Evolutionary conservation across 2,329 filamentous ascomycete species (phyloP), one percentile per base, ranked within the genome.

Genomic region (Orbilia blumenaviensis): DNA sequence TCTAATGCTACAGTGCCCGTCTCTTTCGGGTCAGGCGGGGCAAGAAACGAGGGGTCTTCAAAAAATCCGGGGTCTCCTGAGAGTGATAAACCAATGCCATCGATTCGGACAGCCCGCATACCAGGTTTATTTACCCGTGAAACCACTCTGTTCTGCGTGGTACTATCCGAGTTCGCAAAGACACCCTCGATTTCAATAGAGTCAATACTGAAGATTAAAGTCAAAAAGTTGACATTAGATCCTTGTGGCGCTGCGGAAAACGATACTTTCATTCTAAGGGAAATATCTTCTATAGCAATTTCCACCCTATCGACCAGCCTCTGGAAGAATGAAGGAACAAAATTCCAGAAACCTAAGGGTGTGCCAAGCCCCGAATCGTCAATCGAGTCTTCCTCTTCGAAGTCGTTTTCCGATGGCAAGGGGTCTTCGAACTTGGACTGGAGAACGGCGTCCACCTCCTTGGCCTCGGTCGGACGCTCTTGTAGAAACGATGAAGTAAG

Each of bases 401-500:
- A 83, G 77, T 86, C 85, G 6, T 86, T 80, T 16, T 88, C 82
- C 0, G 90, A 91, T 41, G 87, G 87, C 42, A 91, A 82, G 71
- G 89, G 87, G 67, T 89, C 86, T 0, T 86, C 85, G 14, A 94
- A 83, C 7, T 90, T 90, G 5, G 62, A 67, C 36, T 68, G 62
- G 4, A 75, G 29, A 23, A 29, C 56, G 56, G 90, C 88, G 81
- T 93, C 90, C 23, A 94, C 84, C 80, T 90, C 87, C 71, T 85
- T 86, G 78, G 87, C 89, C 80, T 93, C 90, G 56, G 88, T 85
- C 3, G 84, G 84, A 10, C 91, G 88, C 80, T 93, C 89, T 78
- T 91, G 86, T n/a, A 94, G 84, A 81, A 94, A 94, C 0, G 91
- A 94, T 81, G 91, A 87, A 12, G 92, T 91, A 12, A 95, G 85